These are phyloP conservation scores for Clarireedia monteithiana DNA, from an alignment of 2,329 filamentous ascomycete species.

Conservation along the genomic window DNA sequence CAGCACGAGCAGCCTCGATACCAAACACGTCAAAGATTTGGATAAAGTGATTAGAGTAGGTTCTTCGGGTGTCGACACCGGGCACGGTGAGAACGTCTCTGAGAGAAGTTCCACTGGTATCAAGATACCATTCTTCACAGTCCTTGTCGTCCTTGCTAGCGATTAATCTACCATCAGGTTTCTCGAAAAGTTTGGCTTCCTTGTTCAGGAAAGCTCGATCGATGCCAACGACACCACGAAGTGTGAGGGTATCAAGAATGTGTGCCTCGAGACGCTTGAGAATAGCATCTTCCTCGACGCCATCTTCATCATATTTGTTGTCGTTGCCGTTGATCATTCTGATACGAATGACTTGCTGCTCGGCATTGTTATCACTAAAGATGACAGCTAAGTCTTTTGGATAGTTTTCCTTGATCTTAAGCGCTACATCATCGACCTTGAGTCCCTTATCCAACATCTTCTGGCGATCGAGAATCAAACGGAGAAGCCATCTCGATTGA, in stretches of 20 bases:
- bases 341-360: conserved; percentile 89
- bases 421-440: conserved; percentile 83
- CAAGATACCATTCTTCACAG: conserved; percentile 91
- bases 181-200: conserved; percentile 60
- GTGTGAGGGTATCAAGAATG: conserved; percentile 80
- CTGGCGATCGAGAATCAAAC: conserved; percentile 86
- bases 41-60: conserved; percentile 92
- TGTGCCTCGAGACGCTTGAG: conserved; percentile 88
- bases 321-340: conserved; percentile 66
- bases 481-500: conserved; percentile 92
- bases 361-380: conserved; percentile 96
- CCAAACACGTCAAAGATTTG: conserved; percentile 92
- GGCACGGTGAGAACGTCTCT: conserved; percentile 77
- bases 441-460: conserved; percentile 94
- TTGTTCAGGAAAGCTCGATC: conserved; percentile 90
- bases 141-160: conserved; percentile 64
- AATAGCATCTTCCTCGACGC: conserved; percentile 81
- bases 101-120: conserved; percentile 85
- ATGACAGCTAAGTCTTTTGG: conserved; percentile 80
- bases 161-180: conserved; percentile 63
- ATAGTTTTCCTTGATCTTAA: conserved; percentile 84
- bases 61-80: conserved; percentile 78
- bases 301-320: conserved; percentile 65
- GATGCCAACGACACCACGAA: conserved; percentile 84
- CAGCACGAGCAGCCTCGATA: conserved; percentile 86